Base-by-base conservation (phyloP, 73 alveolate genomes). In the Paramecium primaurelia region DNA sequence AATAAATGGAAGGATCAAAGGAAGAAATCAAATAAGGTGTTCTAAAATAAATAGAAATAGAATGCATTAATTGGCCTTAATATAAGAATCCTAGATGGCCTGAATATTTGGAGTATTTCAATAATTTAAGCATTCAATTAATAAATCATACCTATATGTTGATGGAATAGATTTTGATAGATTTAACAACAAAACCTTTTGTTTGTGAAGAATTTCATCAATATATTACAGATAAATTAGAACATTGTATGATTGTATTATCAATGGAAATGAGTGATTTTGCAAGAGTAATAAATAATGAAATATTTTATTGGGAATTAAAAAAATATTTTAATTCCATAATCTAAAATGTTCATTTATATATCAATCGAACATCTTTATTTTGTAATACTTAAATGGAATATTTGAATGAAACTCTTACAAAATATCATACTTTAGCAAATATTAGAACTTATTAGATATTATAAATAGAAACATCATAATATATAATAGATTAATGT, bases 371-470 rank as follows among this genome's bases (percentile, higher is more conserved):
- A 44, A 44, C 73, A 18, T 80, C 91, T 7, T 45, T 42, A 49
- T 80, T 42, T 14, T 40, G 77, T 16, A 80, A 80, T 80, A 26
- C 47, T 25, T 8, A 80, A 44, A 80, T 80, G 91, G 91, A 80
- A 47, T 26, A n/a, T 45, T 80, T 80, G 34, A 80, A 80, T 80
- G 73, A 80, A 18, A 22, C 30, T 11, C 75, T 80, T 2, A 49
- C 44, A 26, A 80, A 80, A 80, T 80, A 80, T 80, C 77, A 11
- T 20, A 44, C 77, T 80, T 47, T 80, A 80, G 91, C 91, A 10
- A 80, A 80, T 47, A 26, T 80, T 26, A 80, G 91, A 47, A 80
- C 91, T 16, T 80, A 80, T 20, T 14, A 80, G 49, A 47, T 80
- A 45, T 20, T 80, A 11, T 16, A 80, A 45, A 20, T 11, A 8